Conservation (phyloP, 345 rosid genomes). For the Eutrema yunnanense region DNA sequence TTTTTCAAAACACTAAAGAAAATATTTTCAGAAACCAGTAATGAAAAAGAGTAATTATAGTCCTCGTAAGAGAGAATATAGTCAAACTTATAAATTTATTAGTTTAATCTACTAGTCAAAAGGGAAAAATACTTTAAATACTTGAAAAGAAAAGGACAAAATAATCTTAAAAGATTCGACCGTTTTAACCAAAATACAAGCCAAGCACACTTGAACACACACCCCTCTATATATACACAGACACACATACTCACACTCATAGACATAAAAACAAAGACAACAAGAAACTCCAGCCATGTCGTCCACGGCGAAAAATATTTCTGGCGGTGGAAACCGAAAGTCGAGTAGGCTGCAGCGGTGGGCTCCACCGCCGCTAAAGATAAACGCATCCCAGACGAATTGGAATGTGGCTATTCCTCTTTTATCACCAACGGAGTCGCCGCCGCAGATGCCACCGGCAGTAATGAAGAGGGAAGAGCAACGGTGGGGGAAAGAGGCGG, state of each 20-base stretch:
- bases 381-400: slow-evolving; percentile 38
- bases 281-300: slow-evolving; percentile 21
- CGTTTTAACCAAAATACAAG: slow-evolving; percentile 18
- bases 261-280: background rate
- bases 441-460: slow-evolving; percentile 42
- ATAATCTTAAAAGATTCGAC: slow-evolving; percentile 21
- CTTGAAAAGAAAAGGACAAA: background rate
- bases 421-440: slow-evolving; percentile 67
- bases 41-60: background rate
- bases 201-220: slow-evolving; percentile 6
- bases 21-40: background rate
- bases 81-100: slow-evolving; percentile 21
- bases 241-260: background rate
- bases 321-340: slow-evolving; percentile 15
- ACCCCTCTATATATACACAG: background rate
- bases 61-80: slow-evolving; percentile 25
- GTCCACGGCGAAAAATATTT: slow-evolving; percentile 19
- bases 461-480: slow-evolving; percentile 23
- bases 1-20: background rate
- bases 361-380: slow-evolving; percentile 65
- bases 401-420: slow-evolving; percentile 95
- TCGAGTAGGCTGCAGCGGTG: slow-evolving; percentile 73
- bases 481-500: slow-evolving; percentile 28
- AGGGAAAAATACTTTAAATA: slow-evolving; percentile 9
- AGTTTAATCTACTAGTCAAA: slow-evolving; percentile 14